A percentile compares a stretch with the other conserved stretches of the same genome.
Conservation (phyloP, 805 yeast genomes). For the Wickerhamiella brachini region DNA sequence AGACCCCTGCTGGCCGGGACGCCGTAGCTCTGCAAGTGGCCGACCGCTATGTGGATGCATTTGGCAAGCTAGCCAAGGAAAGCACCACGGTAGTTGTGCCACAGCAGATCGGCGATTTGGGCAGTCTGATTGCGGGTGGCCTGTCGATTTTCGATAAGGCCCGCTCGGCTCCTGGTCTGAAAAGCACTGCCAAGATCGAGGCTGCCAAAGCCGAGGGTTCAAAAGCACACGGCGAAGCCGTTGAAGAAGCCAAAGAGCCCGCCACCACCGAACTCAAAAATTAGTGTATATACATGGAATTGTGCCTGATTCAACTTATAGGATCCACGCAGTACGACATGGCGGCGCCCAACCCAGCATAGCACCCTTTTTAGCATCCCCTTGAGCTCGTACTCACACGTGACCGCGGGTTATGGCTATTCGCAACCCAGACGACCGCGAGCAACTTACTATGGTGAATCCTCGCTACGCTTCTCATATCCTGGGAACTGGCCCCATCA, state of each 20-base stretch:
- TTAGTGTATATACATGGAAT: background rate
- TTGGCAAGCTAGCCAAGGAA: constrained; percentile 72
- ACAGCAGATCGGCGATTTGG: constrained; percentile 58
- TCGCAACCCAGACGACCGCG: too few species aligned
- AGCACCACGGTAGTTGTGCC: constrained; percentile 68
- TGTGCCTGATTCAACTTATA: too few species aligned
- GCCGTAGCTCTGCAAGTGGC: constrained; percentile 74
- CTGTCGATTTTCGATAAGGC: constrained; percentile 45
- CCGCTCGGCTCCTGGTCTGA: background rate
- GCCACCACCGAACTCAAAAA: background rate
- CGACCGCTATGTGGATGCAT: constrained; percentile 69
- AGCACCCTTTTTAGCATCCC: too few species aligned
- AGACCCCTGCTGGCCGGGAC: constrained; percentile 56
- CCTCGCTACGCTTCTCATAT: constrained; percentile 15
- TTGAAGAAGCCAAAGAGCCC: background rate
- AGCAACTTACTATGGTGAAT: constrained; percentile 13
- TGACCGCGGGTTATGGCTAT: too few species aligned
- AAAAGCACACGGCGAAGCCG: too few species aligned
- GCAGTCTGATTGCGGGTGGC: constrained; percentile 64
- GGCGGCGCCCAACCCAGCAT: too few species aligned
- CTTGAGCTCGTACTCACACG: too few species aligned
- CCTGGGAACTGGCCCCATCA: constrained; percentile 14
- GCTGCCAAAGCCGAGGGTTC: background rate
- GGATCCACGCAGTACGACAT: too few species aligned
- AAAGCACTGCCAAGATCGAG: background rate